Conservation (phyloP, 495 filamentous ascomycete species). For the Bathelium albidoporum region DNA sequence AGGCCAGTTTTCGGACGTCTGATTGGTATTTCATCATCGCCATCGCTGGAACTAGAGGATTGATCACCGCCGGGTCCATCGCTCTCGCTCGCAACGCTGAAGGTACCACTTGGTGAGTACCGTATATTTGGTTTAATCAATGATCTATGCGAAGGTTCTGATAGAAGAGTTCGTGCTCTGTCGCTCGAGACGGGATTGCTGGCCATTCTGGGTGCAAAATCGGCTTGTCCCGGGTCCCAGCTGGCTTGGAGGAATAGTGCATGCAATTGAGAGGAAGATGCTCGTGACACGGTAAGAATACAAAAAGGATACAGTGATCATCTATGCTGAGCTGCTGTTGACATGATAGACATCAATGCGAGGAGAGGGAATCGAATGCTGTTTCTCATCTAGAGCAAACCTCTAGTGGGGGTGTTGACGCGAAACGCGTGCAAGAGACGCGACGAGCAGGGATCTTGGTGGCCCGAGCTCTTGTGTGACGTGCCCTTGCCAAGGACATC, state of each 20-base stretch:
- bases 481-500: background rate
- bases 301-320: too few relatives aligned
- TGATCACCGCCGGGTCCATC: background rate
- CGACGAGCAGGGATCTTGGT: background rate
- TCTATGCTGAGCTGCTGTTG: too few relatives aligned
- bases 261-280: too few relatives aligned
- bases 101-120: background rate
- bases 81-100: background rate
- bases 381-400: background rate
- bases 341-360: too few relatives aligned
- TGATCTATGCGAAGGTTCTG: background rate
- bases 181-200: background rate
- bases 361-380: background rate
- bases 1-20: background rate
- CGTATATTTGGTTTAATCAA: background rate
- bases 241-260: too few relatives aligned
- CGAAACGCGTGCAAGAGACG: background rate
- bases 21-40: background rate
- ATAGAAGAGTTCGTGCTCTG: background rate
- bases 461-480: background rate
- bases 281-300: too few relatives aligned
- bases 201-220: background rate
- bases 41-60: background rate
- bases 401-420: background rate
- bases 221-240: too few relatives aligned